Evolutionary conservation across 179 eudicot genomes (phyloP).

Genomic region (Beta corolliflora): DNA sequence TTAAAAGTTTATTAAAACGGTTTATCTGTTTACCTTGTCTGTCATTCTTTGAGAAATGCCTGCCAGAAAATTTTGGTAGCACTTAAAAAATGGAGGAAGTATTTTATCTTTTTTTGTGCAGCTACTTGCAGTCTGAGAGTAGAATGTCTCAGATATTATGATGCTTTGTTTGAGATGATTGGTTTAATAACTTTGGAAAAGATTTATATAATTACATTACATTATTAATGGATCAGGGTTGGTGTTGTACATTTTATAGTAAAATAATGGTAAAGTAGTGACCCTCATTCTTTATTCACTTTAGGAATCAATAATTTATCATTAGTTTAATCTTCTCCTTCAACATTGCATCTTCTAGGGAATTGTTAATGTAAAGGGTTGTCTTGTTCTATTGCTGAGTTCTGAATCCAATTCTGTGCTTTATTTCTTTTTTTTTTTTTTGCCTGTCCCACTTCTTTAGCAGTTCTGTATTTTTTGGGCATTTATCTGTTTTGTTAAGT

Average conservation of each 20-base stretch:
- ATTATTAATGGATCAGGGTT: not conserved
- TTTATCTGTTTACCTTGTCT: no score
- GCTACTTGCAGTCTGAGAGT: not conserved
- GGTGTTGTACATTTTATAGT: not conserved
- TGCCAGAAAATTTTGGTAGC: no score
- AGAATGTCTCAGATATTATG: not conserved
- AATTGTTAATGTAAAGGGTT: constrained; percentile 1
- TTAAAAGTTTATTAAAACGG: no score
- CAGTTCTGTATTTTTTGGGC: not conserved
- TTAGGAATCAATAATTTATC: constrained; percentile 1
- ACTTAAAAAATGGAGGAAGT: no score
- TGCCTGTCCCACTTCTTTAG: no score
- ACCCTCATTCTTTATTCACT: not conserved
- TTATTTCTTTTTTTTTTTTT: no score
- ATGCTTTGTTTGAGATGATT: not conserved
- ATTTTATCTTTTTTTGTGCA: not conserved
- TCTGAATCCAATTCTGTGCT: no score
- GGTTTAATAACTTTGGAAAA: not conserved
- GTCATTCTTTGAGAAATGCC: no score
- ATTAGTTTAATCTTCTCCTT: not conserved
- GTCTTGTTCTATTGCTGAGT: not conserved
- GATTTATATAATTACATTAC: not conserved
- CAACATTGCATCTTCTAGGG: not conserved
- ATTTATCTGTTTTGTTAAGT: not conserved
- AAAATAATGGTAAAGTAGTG: not conserved